Evolutionary conservation across 495 filamentous ascomycete species (phyloP).

Genomic region (Talaromyces thailandensis): DNA sequence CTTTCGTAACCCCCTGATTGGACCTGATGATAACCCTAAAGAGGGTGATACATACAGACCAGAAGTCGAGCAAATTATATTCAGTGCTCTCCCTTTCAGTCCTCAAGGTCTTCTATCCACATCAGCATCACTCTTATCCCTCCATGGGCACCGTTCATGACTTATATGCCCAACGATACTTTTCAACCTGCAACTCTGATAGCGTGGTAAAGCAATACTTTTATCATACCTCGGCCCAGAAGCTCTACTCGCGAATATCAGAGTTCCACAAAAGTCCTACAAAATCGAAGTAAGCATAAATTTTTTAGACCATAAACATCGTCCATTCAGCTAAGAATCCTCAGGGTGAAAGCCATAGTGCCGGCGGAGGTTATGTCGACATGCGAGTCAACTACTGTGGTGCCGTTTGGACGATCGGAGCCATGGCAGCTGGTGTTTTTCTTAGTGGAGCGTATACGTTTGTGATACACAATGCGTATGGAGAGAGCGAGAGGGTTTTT

Average conservation of each 20-base stretch:
- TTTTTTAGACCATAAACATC: neutral
- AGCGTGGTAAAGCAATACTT: neutral
- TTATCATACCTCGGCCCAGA: neutral
- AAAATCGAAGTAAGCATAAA: neutral
- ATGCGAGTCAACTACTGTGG: neutral
- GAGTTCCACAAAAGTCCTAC: neutral
- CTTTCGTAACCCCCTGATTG: neutral
- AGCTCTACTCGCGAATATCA: neutral
- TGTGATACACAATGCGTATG: neutral
- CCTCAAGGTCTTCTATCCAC: neutral
- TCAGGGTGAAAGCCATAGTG: neutral
- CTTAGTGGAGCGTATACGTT: neutral
- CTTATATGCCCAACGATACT: neutral
- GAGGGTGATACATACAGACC: neutral
- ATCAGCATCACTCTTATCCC: neutral
- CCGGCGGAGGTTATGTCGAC: neutral
- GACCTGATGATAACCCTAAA: neutral
- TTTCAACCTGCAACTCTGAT: neutral
- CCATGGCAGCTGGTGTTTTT: neutral
- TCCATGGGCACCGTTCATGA: neutral
- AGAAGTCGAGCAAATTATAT: neutral
- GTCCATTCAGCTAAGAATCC: neutral
- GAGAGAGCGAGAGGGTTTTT: neutral
- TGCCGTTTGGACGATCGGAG: neutral
- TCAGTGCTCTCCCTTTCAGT: neutral